Percentiles rank a stretch among this genome's conserved stretches.
Conservation (phyloP, 1,284 basidiomycete species). For the Hypsizygus ulmarius region DNA sequence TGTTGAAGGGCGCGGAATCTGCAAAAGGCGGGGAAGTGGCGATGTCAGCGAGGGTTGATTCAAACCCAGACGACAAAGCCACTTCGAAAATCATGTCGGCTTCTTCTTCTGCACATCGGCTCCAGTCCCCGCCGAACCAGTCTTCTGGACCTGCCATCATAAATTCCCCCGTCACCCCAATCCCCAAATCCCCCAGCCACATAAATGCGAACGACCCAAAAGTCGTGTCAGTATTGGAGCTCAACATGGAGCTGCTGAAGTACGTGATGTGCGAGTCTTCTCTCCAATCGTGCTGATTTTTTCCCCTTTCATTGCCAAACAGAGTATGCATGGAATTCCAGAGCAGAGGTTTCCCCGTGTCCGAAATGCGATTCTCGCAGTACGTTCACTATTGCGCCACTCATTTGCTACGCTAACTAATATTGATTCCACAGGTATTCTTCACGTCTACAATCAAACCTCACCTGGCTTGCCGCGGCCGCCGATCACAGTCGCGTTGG, state of each 20-base stretch:
- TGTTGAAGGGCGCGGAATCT: not conserved
- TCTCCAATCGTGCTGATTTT: constrained; percentile 1
- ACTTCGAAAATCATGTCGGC: constrained; percentile 11
- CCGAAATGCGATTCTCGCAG: constrained; percentile 57
- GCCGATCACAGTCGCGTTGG: constrained; percentile 52
- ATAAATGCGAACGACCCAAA: constrained; percentile 36
- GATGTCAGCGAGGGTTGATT: constrained; percentile 13
- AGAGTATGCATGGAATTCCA: constrained; percentile 61
- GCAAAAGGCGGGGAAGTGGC: not conserved
- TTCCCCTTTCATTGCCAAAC: not conserved
- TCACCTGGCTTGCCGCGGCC: constrained; percentile 63
- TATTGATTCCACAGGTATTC: constrained; percentile 44
- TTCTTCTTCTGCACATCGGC: not conserved
- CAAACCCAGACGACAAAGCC: constrained; percentile 12
- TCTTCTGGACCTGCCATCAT: constrained; percentile 7
- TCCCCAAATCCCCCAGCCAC: constrained; percentile 5
- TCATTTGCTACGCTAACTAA: not conserved
- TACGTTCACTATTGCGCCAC: constrained; percentile 33
- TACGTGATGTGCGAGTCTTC: constrained; percentile 26
- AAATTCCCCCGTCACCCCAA: constrained; percentile 9
- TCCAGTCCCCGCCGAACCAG: constrained; percentile 6
- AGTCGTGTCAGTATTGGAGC: constrained; percentile 56
- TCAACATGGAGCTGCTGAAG: constrained; percentile 68
- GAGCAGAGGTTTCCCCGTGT: constrained; percentile 42
- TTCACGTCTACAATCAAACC: constrained; percentile 58